phyloP scores from a whole-genome alignment of 805 yeast genomes.

The Priceomyces fermenticarens region DNA sequence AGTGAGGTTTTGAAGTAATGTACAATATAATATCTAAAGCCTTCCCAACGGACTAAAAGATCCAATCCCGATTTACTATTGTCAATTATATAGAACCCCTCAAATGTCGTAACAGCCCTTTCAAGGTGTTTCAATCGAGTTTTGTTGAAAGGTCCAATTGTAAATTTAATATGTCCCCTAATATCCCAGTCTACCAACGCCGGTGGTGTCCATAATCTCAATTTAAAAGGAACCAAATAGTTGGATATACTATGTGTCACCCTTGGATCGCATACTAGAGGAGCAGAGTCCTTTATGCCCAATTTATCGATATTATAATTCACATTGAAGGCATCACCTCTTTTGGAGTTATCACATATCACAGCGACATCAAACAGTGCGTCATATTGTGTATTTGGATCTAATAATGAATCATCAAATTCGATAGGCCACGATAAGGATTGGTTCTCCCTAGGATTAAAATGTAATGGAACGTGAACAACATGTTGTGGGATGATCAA shows the following conservation, averaged over 20 bases:
- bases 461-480: constrained; percentile 14
- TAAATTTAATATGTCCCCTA: constrained; percentile 7
- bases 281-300: constrained; percentile 9
- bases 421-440: constrained; percentile 2
- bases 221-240: constrained; percentile 31
- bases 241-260: constrained; percentile 28
- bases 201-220: constrained; percentile 38
- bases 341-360: constrained; percentile 18
- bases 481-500: constrained; percentile 27
- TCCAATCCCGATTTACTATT: constrained; percentile 11
- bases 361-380: constrained; percentile 20
- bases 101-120: not conserved
- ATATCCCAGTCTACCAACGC: constrained; percentile 15
- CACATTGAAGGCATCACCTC: constrained; percentile 14
- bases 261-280: constrained; percentile 30
- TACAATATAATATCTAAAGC: constrained; percentile 39
- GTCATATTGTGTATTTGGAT: constrained; percentile 10
- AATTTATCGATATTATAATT: constrained; percentile 6
- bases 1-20: constrained; percentile 31
- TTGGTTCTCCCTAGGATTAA: not conserved
- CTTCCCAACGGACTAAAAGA: constrained; percentile 37
- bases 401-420: constrained; percentile 12
- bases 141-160: not conserved
- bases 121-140: not conserved
- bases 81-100: constrained; percentile 12